Evolutionary conservation across 495 filamentous ascomycete genomes (phyloP), one percentile per base, ranked within the genome.

Genomic region (Trichoderma virens): DNA sequence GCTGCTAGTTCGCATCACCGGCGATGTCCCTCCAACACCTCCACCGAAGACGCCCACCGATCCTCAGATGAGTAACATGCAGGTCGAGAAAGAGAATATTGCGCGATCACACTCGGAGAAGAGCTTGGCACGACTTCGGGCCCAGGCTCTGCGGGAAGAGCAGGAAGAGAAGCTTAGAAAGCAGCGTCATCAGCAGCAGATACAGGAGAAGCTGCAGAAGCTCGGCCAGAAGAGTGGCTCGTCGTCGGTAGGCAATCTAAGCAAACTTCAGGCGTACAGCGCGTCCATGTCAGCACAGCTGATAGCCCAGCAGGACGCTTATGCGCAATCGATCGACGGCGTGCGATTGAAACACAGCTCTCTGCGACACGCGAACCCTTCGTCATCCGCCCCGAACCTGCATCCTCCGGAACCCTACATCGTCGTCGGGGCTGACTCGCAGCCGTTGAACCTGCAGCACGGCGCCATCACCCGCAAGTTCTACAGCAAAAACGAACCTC

Each of bases 391-490:
- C 31, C 59, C 59, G 31, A 38, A 38, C 38, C 27, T 41, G 3
- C 39, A 30, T 30, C 27, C 61, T 30, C 27, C 75, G 20, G 71
- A 75, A 59, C 81, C 81, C 6, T 82, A 84, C 66, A 77, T 83
- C 60, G 70, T 88, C 41, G 80, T 88, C 41, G 83, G 82, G 27
- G 81, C 85, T 23, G 79, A 86, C 65, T 84, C 85, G 34, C 81
- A 89, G 65, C 85, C 84, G 2, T 75, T 86, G 41, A 80, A 82
- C 62, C 73, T 86, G 25, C 92, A 97, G 73, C 87, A 91, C 67
- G 84, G 83, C 63, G 88, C 92, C 63, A 87, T 98, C 61, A 89
- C 89, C 13, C 86, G 91, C 32, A 92, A 94, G 65, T 98, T 98
- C 76, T 93, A 93, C 74, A 93, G 90, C 27, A 96, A 94, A 70